A percentile compares a stretch with the other conserved stretches of the same genome.
Conservation (phyloP, 257 asterid species). For the Catharanthus roseus region DNA sequence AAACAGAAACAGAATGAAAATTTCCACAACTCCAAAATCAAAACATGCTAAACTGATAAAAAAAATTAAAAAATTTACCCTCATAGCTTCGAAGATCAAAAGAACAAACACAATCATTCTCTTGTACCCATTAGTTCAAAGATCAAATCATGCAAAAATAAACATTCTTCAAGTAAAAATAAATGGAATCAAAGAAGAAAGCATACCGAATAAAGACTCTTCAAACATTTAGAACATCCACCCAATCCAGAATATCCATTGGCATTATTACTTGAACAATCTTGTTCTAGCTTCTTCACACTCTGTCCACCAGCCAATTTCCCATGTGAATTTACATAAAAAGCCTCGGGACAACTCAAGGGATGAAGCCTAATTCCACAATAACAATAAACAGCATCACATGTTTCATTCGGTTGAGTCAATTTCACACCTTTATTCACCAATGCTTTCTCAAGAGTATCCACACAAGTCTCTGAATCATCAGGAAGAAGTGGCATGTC, state of each 20-base stretch:
- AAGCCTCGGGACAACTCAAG: constrained; percentile 72
- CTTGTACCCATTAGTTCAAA: neutral
- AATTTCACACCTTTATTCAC: constrained; percentile 45
- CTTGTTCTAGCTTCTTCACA: constrained; percentile 62
- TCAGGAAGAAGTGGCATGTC: constrained; percentile 90
- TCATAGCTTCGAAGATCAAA: neutral
- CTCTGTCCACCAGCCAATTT: constrained; percentile 45
- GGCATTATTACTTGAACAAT: constrained; percentile 37
- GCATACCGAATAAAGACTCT: constrained; percentile 48
- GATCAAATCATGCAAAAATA: neutral
- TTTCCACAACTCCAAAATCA: too few species aligned
- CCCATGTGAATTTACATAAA: constrained; percentile 47
- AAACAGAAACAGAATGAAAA: too few species aligned
- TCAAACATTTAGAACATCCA: constrained; percentile 76
- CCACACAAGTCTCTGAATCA: constrained; percentile 88
- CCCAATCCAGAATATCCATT: constrained; percentile 44
- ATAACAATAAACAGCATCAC: constrained; percentile 77
- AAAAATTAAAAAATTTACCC: too few species aligned
- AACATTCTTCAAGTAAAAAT: neutral
- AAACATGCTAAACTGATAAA: too few species aligned
- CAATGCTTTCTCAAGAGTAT: constrained; percentile 62
- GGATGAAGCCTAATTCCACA: constrained; percentile 86
- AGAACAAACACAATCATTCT: neutral
- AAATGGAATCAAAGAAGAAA: neutral
- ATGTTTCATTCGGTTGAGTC: constrained; percentile 59